Base-by-base conservation (phyloP, 257 asterid species). In the Lycium ferocissimum region DNA sequence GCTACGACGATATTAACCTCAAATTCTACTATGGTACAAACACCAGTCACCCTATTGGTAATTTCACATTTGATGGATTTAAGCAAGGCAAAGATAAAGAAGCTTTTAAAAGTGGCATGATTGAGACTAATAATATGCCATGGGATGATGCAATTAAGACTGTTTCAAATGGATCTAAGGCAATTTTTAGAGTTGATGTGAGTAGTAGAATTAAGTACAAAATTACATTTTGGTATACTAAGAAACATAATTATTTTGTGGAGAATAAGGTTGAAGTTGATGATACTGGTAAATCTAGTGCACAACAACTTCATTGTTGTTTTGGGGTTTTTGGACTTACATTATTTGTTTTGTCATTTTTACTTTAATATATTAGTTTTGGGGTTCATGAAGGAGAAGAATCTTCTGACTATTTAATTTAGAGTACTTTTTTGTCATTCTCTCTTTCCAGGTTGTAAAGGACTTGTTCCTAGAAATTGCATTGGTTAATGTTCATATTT, bases 41-140 rank as follows among this genome's bases (percentile, higher is more conserved):
- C 84, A 54, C 73, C 6, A 83, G 71, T 86, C 15, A 51, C 53
- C 86, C 91, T 40, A 49, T 94, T 1, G 97, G 89, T 35, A 94
- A 89, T 85, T 76, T 12, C 78, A 88, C 94, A 0, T 78, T 91
- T 20, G 90, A 70, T 1, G 88, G 51, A 33, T 95, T 95, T 89
- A 84, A 91, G 86, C 98, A 95, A 89, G 99, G 99, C 17, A 95
- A 92, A 84, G 83, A 70, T 3, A 93, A 93, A 90, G 88, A 73
- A 4, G 86, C 96, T 15, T 85, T 1, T 78, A 88, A 90, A 85
- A 79, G 1, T 22, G 75, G 76, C 6, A 1, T 72, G 91, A 87
- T 89, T 57, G 88, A 86, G 81, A 84, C 91, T 13, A 35, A 11
- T 1, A 94, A 92, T 9, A 67, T 91, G 89, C 94, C 94, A 81